These are phyloP conservation scores for Allomyces macrogynus DNA, from an alignment of 192 early-diverging fungal species.

Conservation along the genomic window DNA sequence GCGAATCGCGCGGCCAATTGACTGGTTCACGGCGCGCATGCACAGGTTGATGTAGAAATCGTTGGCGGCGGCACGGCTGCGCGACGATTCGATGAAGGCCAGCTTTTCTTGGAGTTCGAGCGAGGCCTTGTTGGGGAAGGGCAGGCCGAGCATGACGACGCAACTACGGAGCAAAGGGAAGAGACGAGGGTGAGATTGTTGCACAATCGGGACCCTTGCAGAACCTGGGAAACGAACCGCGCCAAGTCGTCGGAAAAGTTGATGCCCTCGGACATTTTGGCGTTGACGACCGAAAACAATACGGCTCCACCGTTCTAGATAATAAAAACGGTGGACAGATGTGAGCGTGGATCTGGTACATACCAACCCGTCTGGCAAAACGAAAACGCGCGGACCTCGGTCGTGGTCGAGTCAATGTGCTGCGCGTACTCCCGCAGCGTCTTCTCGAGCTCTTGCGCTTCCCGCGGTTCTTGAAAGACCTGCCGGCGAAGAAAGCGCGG, in stretches of 20 bases:
- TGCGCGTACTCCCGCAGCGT: slow-evolving; percentile 37
- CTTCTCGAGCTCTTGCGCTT: slow-evolving; percentile 25
- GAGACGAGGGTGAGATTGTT: neutral
- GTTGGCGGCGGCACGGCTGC: slow-evolving; percentile 10
- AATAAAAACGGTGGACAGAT: too few relatives aligned
- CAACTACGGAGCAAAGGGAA: slow-evolving; percentile 19
- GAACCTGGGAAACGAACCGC: slow-evolving; percentile 7
- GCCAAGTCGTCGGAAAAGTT: slow-evolving; percentile 76
- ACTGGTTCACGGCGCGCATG: slow-evolving; percentile 85
- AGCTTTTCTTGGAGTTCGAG: slow-evolving; percentile 57
- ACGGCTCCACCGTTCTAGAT: slow-evolving; percentile 31
- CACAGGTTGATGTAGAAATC: slow-evolving; percentile 80
- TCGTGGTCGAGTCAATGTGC: slow-evolving; percentile 12
- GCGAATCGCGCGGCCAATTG: slow-evolving; percentile 77
- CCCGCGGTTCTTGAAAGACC: slow-evolving; percentile 51
- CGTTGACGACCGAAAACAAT: slow-evolving; percentile 73
- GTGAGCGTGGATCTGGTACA: too few relatives aligned
- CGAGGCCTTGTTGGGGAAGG: slow-evolving; percentile 60
- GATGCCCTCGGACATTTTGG: slow-evolving; percentile 84
- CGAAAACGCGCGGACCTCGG: too few relatives aligned
- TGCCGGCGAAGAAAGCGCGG: slow-evolving; percentile 8
- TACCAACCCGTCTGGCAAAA: slow-evolving; percentile 1
- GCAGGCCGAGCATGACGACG: slow-evolving; percentile 74
- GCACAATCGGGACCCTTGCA: too few relatives aligned
- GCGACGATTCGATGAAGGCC: slow-evolving; percentile 28